Base-by-base conservation (phyloP, 2,329 filamentous ascomycete genomes). In the Pyrenophora seminiperda region DNA sequence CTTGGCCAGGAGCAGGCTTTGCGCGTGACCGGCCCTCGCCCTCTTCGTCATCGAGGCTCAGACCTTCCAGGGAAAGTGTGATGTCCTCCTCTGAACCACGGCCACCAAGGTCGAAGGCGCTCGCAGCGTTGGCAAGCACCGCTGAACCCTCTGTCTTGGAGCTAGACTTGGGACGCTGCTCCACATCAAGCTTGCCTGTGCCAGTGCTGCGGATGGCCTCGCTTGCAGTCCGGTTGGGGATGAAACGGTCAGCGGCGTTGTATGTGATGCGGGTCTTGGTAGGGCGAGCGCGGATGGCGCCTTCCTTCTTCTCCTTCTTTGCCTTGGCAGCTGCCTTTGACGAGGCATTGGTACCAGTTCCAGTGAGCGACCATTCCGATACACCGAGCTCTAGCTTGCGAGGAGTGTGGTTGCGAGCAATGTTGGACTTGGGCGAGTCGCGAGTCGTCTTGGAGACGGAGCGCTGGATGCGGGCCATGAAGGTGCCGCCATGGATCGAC, bases 341-440 rank as follows among this genome's bases (percentile, higher is more conserved):
- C 37, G 74, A 62, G 13, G 75, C 72, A 50, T 58, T 50, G 17
- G 59, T 67, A 15, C 90, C 91, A 46, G 92, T 96, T 57, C 92
- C 91, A 43, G 89, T 90, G 65, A 99, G 81, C 14, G 90, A 85
- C 81, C 93, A 97, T 72, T 99, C 92, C 32, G 92, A 97, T 27
- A 96, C 87, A 60, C 91, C 91, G 32, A 96, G 83, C 75, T 97
- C 93, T 31, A 97, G 83, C 73, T 89, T 90, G 67, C 90, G 89
- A 15, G 93, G 92, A 32, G 90, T 83, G 45, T 59, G 54, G 34
- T 90, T 82, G 45, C 86, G 85, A 61, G 89, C 90, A 73, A 97
- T 97, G 81, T 97, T 97, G 52, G 92, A 97, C 81, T 97, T 97
- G 71, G 92, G 91, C 2, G 93, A 97, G 71, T 94, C 89, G 41